Conservation (phyloP, 2,329 filamentous ascomycete species). For the Onygena corvina region DNA sequence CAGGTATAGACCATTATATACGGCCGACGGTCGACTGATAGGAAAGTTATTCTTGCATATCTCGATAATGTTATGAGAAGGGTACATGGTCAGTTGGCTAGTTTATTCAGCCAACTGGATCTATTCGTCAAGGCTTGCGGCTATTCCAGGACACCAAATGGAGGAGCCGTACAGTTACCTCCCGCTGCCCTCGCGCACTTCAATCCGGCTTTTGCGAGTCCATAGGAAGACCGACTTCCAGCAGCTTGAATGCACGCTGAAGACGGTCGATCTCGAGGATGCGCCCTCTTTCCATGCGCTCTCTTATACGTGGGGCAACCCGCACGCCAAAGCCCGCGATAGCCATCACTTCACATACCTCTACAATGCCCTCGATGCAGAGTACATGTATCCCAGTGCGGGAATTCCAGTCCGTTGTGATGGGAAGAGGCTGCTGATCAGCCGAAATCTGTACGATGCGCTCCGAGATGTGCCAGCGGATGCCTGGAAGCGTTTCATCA, state of each 20-base stretch:
- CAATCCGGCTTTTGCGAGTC: constrained; percentile 11
- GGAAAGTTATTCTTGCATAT: no score
- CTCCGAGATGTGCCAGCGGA: constrained; percentile 7
- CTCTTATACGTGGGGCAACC: constrained; percentile 15
- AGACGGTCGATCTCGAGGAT: constrained; percentile 9
- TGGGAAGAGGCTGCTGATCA: constrained; percentile 7
- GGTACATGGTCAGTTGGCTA: no score
- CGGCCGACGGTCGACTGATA: no score
- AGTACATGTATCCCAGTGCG: not conserved
- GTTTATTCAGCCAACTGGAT: no score
- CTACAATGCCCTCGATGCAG: constrained; percentile 7
- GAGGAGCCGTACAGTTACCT: constrained; percentile 7
- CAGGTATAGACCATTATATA: no score
- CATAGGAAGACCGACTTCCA: not conserved
- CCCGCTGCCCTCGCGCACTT: constrained; percentile 6
- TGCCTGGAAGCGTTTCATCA: constrained; percentile 9
- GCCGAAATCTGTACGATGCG: constrained; percentile 9
- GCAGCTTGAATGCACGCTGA: constrained; percentile 7
- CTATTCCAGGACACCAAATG: no score
- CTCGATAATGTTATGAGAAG: no score
- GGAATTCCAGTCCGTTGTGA: constrained; percentile 8
- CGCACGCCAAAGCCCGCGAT: constrained; percentile 4
- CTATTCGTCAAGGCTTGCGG: no score
- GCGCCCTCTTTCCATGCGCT: constrained; percentile 11
- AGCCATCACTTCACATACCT: constrained; percentile 3